These are phyloP conservation scores for Boechera stricta DNA, from an alignment of 345 rosid species.

Conservation along the genomic window DNA sequence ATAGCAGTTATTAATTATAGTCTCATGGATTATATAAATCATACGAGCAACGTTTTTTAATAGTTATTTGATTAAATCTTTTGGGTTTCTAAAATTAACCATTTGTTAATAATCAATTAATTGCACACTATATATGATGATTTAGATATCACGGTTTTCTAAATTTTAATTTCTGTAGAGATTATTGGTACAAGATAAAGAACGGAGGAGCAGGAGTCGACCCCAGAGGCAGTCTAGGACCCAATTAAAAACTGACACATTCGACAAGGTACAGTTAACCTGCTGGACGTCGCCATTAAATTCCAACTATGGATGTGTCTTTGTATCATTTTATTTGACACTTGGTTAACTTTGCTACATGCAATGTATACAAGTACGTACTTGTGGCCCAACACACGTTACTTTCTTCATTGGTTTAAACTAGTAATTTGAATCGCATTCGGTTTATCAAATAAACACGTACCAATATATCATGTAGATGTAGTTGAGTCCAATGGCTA, in stretches of 20 bases:
- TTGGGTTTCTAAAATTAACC: too few species aligned
- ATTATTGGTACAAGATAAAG: constrained; percentile 20
- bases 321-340: constrained; percentile 25
- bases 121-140: neutral
- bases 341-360: constrained; percentile 28
- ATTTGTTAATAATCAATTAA: too few species aligned
- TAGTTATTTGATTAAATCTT: too few species aligned
- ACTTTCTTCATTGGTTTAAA: neutral
- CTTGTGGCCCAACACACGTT: constrained; percentile 20
- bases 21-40: too few species aligned
- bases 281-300: neutral
- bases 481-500: constrained; percentile 4
- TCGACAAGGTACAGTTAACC: constrained; percentile 26
- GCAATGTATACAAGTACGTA: constrained; percentile 14
- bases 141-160: neutral
- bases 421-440: neutral
- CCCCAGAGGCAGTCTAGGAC: constrained; percentile 1
- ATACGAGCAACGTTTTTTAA: too few species aligned
- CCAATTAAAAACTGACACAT: constrained; percentile 14
- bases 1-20: too few species aligned
- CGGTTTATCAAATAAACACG: neutral
- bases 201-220: constrained; percentile 23
- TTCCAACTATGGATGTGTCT: constrained; percentile 16
- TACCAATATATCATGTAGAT: neutral
- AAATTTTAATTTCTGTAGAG: neutral